These are phyloP conservation scores for Huntiella abstrusa DNA, from an alignment of 2,329 filamentous ascomycete species.

Conservation along the genomic window DNA sequence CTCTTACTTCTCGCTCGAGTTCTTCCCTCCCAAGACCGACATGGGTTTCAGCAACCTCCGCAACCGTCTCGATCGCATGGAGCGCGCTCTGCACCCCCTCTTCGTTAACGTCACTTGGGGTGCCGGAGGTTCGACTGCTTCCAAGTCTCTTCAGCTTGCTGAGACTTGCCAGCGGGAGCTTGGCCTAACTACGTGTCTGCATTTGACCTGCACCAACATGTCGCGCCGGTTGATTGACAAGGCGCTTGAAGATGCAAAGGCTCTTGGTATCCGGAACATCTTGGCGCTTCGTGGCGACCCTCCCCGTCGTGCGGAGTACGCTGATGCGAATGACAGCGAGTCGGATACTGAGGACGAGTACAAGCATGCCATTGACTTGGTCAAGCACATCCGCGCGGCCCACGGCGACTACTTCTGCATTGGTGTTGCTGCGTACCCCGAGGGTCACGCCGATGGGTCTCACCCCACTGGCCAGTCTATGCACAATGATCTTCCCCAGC, in stretches of 20 bases:
- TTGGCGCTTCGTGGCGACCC: conserved; percentile 82
- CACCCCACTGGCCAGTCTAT: conserved; percentile 51
- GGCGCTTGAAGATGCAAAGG: conserved; percentile 78
- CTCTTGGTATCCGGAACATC: conserved; percentile 80
- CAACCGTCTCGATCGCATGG: conserved; percentile 86
- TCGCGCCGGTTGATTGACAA: conserved; percentile 69
- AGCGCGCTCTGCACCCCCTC: conserved; percentile 69
- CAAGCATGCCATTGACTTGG: conserved; percentile 72
- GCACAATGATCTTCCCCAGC: conserved; percentile 69
- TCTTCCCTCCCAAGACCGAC: conserved; percentile 94
- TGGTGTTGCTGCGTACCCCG: conserved; percentile 85
- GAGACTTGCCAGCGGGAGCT: conserved; percentile 88
- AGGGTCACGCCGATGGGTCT: conserved; percentile 83
- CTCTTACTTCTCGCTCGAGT: conserved; percentile 91
- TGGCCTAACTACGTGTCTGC: conserved; percentile 82
- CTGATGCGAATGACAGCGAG: conserved; percentile 39
- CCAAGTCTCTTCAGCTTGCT: conserved; percentile 81
- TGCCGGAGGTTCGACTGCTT: conserved; percentile 77
- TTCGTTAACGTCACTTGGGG: conserved; percentile 99
- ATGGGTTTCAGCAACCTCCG: conserved; percentile 93
- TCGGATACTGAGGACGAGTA: conserved; percentile 55
- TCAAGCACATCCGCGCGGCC: conserved; percentile 67
- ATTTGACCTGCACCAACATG: conserved; percentile 98
- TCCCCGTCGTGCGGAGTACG: conserved; percentile 75
- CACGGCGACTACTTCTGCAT: conserved; percentile 94